Evolutionary conservation across 2,329 filamentous ascomycete genomes (phyloP).

Genomic region (Ophiostoma australiae): DNA sequence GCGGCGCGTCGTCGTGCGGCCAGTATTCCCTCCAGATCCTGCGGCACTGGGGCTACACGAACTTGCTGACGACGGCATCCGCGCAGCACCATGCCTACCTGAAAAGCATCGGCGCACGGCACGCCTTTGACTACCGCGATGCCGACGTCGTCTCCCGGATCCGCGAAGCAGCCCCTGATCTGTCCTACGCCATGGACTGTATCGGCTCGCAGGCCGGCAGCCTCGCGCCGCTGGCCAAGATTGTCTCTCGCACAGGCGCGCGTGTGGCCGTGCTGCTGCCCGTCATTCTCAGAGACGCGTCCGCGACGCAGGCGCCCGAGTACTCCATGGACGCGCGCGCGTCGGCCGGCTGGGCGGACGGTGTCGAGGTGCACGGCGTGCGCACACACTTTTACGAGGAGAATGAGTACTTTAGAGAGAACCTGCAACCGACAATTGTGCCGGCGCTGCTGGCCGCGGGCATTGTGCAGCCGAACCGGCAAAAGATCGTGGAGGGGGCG

Average conservation of each 20-base stretch:
- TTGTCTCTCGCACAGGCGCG: neutral
- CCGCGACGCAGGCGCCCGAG: neutral
- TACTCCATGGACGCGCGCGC: neutral
- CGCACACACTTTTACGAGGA: neutral
- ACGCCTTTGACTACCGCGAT: neutral
- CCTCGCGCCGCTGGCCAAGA: neutral
- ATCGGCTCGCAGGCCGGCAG: slow-evolving; percentile 1
- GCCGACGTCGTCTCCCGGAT: neutral
- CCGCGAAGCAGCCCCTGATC: neutral
- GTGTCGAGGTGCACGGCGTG: neutral
- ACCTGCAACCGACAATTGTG: neutral
- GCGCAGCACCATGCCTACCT: neutral
- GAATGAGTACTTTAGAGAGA: neutral
- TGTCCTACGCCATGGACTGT: neutral
- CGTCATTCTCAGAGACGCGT: neutral
- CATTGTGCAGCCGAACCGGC: neutral
- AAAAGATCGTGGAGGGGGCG: neutral
- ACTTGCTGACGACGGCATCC: neutral
- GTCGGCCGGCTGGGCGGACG: neutral
- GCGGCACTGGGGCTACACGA: slow-evolving; percentile 7
- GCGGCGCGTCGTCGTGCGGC: neutral
- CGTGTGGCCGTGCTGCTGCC: slow-evolving; percentile 1
- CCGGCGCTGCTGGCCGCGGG: neutral
- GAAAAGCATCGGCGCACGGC: neutral
- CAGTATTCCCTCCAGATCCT: neutral